Evolutionary conservation across 2,329 filamentous ascomycete genomes (phyloP).

Genomic region (Ceratocystis albifundus): DNA sequence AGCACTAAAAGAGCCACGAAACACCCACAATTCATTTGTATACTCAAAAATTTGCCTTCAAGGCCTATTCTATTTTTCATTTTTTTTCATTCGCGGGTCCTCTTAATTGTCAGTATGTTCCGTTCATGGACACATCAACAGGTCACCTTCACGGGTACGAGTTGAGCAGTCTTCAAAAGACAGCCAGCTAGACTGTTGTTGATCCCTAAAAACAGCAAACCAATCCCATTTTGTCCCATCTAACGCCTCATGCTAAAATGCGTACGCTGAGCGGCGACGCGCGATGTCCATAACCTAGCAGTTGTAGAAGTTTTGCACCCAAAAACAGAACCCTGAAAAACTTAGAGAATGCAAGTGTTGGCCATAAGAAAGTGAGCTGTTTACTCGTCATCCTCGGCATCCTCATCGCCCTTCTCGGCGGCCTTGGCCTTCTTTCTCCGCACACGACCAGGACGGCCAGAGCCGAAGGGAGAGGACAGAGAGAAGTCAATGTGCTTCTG

Average conservation of each 20-base stretch:
- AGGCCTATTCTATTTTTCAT: conserved; percentile 13
- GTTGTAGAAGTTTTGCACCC: conserved; percentile 12
- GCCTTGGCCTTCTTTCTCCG: conserved; percentile 99
- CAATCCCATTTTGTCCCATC: conserved; percentile 22
- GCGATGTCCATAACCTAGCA: conserved; percentile 18
- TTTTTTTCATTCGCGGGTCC: conserved; percentile 16
- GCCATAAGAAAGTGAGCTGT: conserved; percentile 29
- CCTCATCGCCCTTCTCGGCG: conserved; percentile 71
- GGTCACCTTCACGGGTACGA: conserved; percentile 16
- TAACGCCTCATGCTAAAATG: conserved; percentile 22
- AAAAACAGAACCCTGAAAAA: conserved; percentile 17
- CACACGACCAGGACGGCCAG: conserved; percentile 92
- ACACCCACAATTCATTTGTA: neutral
- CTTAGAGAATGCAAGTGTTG: conserved; percentile 18
- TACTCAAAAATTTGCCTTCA: conserved; percentile 14
- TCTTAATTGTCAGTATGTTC: conserved; percentile 9
- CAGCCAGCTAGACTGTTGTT: conserved; percentile 20
- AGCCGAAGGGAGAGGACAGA: conserved; percentile 93
- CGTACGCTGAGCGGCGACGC: conserved; percentile 17
- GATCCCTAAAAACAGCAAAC: conserved; percentile 21
- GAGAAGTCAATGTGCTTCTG: conserved; percentile 99
- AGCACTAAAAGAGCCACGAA: neutral
- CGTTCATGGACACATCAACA: conserved; percentile 12
- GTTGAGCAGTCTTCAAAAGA: conserved; percentile 13
- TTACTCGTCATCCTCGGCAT: conserved; percentile 75